Base-by-base conservation (phyloP, 176 grass and related monocot genomes). In the Secale cereale region DNA sequence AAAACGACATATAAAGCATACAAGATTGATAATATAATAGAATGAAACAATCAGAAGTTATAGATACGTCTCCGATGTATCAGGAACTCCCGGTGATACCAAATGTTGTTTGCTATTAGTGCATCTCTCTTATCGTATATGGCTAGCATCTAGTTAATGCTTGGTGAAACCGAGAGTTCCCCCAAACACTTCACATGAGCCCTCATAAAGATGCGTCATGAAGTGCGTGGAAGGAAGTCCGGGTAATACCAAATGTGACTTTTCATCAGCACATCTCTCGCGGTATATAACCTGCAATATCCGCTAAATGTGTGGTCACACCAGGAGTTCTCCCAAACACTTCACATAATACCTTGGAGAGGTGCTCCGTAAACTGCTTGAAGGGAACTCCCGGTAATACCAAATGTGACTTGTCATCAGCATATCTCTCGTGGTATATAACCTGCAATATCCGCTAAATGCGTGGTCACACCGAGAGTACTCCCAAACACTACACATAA, bases 141-240 rank as follows among this genome's bases (percentile, higher is more conserved):
- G 41, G 1, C 5, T 25, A 10, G 0, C 3, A 15, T 11, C 2
- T 65, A 19, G 17, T 11, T 4, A 25, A 86, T 86, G 70, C 20
- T 83, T 66, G 41, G 9, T 83, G 45, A 40, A 33, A 74, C 56
- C 69, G 2, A 88, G 78, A 92, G 90, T 90, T 92, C 63, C 85
- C 82, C 93, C 87, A 90, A 92, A 88, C 85, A 94, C 90, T 54
- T 92, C 90, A 92, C 76, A 27, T 16, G 2, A 56, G 5, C n/a
- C 32, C 6, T 65, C 5, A 3, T 16, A 11, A 4, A 7, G 59
- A 11, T 31, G 30, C 30, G 57, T 40, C 8, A 3, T 57, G 19
- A 22, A 57, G 52, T 57, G 6, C 50, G 20, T 56, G 2, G 8
- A 56, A 20, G 16, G 17, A 56, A 20, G 6, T 56, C 19, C 7